phyloP scores from a whole-genome alignment of 2,329 filamentous ascomycete genomes.

The Helminthosporium solani region DNA sequence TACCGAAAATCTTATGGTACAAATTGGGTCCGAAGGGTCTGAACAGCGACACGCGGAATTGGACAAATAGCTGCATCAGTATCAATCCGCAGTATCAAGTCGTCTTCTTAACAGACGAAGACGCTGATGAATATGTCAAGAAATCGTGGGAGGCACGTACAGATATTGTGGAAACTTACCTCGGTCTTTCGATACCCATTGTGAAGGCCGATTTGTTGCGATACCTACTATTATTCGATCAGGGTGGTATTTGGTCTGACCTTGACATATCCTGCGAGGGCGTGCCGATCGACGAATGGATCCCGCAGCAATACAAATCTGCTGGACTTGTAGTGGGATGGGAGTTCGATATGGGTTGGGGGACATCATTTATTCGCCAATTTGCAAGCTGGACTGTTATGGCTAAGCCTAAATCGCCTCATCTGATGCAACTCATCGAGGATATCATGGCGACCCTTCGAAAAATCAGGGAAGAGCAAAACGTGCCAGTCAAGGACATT shows the following conservation, averaged over 20 bases:
- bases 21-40: constrained; percentile 43
- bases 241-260: constrained; percentile 48
- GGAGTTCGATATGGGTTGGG: constrained; percentile 39
- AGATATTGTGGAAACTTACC: constrained; percentile 42
- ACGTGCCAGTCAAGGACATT: constrained; percentile 15
- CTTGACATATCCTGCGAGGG: constrained; percentile 43
- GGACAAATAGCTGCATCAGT: constrained; percentile 36
- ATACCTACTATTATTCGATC: constrained; percentile 43
- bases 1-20: constrained; percentile 44
- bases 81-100: constrained; percentile 31
- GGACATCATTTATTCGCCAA: constrained; percentile 17
- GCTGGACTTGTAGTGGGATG: constrained; percentile 42
- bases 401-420: constrained; percentile 22
- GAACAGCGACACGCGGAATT: constrained; percentile 26
- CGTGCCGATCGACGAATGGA: constrained; percentile 37
- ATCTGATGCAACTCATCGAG: constrained; percentile 29
- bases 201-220: constrained; percentile 47
- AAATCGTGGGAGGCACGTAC: constrained; percentile 36
- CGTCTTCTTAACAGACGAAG: constrained; percentile 35
- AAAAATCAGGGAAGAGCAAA: constrained; percentile 11
- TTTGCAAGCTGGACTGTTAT: constrained; percentile 38
- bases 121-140: constrained; percentile 35
- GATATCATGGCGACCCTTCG: constrained; percentile 26
- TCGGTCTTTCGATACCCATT: constrained; percentile 40
- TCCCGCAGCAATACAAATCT: constrained; percentile 36